Conservation (phyloP, 371 early-diverging fungal species). For the Mortierella sp. region DNA sequence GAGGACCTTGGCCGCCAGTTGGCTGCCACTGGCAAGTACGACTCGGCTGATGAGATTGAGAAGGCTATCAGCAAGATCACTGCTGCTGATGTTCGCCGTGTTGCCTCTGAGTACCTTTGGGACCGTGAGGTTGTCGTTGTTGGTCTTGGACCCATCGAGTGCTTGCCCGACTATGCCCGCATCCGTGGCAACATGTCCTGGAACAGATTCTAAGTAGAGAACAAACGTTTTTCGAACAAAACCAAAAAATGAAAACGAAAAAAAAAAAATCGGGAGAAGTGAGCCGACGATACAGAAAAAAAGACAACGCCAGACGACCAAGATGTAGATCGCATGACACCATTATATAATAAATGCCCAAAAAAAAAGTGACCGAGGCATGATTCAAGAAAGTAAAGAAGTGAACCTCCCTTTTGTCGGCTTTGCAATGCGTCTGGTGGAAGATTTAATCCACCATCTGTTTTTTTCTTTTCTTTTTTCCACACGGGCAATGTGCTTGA, state of each 20-base stretch:
- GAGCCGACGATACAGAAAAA: too few relatives aligned
- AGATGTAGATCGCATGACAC: too few relatives aligned
- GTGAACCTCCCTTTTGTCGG: too few relatives aligned
- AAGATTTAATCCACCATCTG: too few relatives aligned
- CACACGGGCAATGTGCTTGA: too few relatives aligned
- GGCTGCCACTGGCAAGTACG: constrained; percentile 89
- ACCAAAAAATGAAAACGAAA: not conserved
- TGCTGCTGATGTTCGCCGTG: constrained; percentile 87
- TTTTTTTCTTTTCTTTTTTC: too few relatives aligned
- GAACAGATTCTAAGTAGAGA: constrained; percentile 60
- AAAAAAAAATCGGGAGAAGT: too few relatives aligned
- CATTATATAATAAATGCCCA: too few relatives aligned
- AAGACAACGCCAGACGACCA: too few relatives aligned
- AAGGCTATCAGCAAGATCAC: constrained; percentile 84
- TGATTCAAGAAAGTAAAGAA: too few relatives aligned
- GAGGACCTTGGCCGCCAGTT: constrained; percentile 98
- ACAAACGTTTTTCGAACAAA: constrained; percentile 3
- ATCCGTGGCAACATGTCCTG: constrained; percentile 85
- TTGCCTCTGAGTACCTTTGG: constrained; percentile 89
- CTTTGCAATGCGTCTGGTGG: too few relatives aligned
- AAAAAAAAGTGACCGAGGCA: too few relatives aligned
- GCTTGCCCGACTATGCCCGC: constrained; percentile 90
- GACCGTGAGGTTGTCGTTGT: constrained; percentile 92
- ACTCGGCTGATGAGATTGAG: constrained; percentile 85
- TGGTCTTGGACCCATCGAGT: constrained; percentile 91